Conservation (phyloP, 495 filamentous ascomycete species). For the Neurospora sp. region DNA sequence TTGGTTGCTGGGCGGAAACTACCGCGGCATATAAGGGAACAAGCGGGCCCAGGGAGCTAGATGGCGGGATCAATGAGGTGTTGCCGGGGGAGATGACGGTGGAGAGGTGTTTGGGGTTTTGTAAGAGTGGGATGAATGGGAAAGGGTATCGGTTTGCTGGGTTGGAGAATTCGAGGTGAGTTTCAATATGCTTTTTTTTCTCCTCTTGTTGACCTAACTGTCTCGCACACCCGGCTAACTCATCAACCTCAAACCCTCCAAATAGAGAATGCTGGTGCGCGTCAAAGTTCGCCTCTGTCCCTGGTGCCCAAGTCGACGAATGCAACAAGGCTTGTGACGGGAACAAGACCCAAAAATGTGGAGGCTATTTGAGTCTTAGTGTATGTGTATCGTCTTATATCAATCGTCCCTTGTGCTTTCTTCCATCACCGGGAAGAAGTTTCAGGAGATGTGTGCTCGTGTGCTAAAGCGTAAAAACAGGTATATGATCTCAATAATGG, state of each 20-base stretch:
- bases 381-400: constrained; percentile 7
- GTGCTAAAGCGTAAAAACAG: neutral
- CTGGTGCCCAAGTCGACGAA: constrained; percentile 12
- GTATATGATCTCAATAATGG: constrained; percentile 1
- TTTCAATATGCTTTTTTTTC: neutral
- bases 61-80: constrained; percentile 21
- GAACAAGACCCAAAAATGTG: constrained; percentile 31
- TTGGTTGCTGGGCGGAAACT: constrained; percentile 44
- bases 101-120: constrained; percentile 31
- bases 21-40: constrained; percentile 18
- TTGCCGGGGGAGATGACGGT: constrained; percentile 31
- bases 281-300: constrained; percentile 21
- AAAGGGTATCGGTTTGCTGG: constrained; percentile 30
- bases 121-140: constrained; percentile 8
- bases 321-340: constrained; percentile 39
- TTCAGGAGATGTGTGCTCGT: neutral
- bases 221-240: neutral
- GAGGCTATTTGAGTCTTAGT: constrained; percentile 30
- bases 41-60: constrained; percentile 20
- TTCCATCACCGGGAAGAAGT: too few species aligned
- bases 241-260: neutral
- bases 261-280: constrained; percentile 44
- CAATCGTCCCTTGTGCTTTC: too few species aligned
- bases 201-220: too few species aligned
- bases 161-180: constrained; percentile 38